Evolutionary conservation across 257 asterid species (phyloP).

Genomic region (Capsicum rhomboideum): DNA sequence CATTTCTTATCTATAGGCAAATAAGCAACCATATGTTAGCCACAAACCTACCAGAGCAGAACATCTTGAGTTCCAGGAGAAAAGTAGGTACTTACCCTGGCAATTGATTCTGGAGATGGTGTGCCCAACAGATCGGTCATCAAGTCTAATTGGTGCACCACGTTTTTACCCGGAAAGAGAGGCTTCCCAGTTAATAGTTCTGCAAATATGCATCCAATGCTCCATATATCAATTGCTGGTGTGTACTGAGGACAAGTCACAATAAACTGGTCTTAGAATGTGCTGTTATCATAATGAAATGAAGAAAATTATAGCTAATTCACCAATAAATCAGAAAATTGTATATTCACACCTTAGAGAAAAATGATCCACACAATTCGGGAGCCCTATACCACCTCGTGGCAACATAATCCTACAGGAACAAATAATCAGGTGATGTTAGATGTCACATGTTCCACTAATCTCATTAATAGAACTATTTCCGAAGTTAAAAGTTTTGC

Average conservation of each 20-base stretch:
- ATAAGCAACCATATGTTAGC: constrained; percentile 11
- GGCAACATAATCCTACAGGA: constrained; percentile 83
- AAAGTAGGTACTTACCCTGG: constrained; percentile 50
- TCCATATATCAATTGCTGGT: constrained; percentile 98
- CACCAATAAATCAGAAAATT: background rate
- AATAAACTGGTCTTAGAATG: constrained; percentile 3
- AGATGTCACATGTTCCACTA: background rate
- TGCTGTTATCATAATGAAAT: background rate
- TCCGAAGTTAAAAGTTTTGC: background rate
- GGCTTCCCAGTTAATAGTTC: constrained; percentile 92
- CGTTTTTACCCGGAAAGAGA: constrained; percentile 94
- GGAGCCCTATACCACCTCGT: constrained; percentile 99
- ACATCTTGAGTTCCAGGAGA: background rate
- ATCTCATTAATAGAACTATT: background rate
- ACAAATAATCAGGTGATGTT: background rate
- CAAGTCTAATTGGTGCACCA: constrained; percentile 91
- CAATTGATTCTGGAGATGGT: constrained; percentile 85
- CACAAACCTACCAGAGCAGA: background rate
- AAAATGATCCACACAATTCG: constrained; percentile 92
- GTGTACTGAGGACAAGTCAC: constrained; percentile 54
- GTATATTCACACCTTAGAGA: constrained; percentile 67
- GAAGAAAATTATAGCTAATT: background rate
- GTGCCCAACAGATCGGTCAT: constrained; percentile 92
- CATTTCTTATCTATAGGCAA: constrained; percentile 74
- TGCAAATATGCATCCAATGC: constrained; percentile 94